Evolutionary conservation across 2,329 filamentous ascomycete genomes (phyloP), one percentile per base, ranked within the genome.

Genomic region (Alternaria hordeiaustralica): DNA sequence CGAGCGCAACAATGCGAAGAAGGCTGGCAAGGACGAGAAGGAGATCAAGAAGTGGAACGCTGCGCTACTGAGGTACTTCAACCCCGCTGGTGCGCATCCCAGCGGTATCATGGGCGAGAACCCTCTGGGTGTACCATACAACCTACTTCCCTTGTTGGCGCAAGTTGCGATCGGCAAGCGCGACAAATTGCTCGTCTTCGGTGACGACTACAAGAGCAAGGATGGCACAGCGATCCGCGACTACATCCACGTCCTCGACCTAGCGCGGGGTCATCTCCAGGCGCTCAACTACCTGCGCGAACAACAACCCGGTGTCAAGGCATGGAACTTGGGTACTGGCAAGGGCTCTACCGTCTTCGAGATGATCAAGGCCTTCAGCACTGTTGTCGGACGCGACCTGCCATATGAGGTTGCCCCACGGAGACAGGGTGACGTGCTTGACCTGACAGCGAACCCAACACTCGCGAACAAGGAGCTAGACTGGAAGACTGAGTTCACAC

Each of bases 81-180:
- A 99, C 87, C 96, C 96, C 28, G 93, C 92, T 61, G 96, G 96
- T 75, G 91, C 94, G 60, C 96, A 99, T 82, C 96, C 96, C 51
- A 95, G 89, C 75, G 96, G 96, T 61, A 89, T 99, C 81, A 97
- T 99, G 94, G 96, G 96, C 72, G 96, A 99, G 84, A 96, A 99
- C 82, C 96, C 96, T 49, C 91, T 97, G 80, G 96, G 96, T 63
- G 89, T 97, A 21, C 96, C 96, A 1, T 98, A 93, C 87, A 99
- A 99, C 85, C 87, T 99, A 67, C 89, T 99, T 46, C 96, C 96
- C 18, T 86, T 99, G 64, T 88, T 99, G 23, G 96, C 95, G 60
- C 94, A 98, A 84, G 96, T 99, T 47, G 96, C 96, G 13, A 96
- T 96, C 28, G 96, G 96, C 73, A 94, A 97, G 79, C 89, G 95